These are phyloP conservation scores for Platanthera guangdongensis DNA, from an alignment of 106 monocot genomes.

Conservation along the genomic window DNA sequence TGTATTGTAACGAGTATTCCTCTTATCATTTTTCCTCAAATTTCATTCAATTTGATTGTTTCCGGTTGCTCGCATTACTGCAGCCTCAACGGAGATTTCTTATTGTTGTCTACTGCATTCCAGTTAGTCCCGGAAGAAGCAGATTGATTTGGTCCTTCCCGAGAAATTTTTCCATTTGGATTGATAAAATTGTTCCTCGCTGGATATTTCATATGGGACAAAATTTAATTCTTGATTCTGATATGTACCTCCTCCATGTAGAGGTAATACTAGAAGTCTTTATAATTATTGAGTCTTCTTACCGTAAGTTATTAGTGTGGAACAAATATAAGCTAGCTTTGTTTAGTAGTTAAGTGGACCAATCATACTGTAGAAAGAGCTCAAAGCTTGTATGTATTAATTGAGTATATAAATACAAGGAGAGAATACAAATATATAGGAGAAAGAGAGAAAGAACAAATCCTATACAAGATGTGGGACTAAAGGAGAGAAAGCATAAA, in stretches of 20 bases:
- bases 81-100: constrained; percentile 27
- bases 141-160: constrained; percentile 68
- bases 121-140: constrained; percentile 83
- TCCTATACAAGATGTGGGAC: too few species aligned
- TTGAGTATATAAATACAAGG: too few species aligned
- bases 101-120: constrained; percentile 70
- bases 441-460: too few species aligned
- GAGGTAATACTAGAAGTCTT: constrained; percentile 36
- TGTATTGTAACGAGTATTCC: neutral
- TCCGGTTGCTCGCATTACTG: neutral
- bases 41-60: neutral
- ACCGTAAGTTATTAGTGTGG: neutral
- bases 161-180: constrained; percentile 66
- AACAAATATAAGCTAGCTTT: neutral
- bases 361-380: neutral
- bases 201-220: constrained; percentile 70
- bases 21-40: neutral
- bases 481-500: too few species aligned
- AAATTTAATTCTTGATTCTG: constrained; percentile 87
- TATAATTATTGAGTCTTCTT: too few species aligned
- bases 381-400: too few species aligned
- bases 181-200: constrained; percentile 56
- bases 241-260: constrained; percentile 76
- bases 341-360: neutral
- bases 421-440: too few species aligned